A percentile compares a stretch with the other conserved stretches of the same genome.
Conservation (phyloP, 2,329 filamentous ascomycete genomes). For the Diaporthe citri region DNA sequence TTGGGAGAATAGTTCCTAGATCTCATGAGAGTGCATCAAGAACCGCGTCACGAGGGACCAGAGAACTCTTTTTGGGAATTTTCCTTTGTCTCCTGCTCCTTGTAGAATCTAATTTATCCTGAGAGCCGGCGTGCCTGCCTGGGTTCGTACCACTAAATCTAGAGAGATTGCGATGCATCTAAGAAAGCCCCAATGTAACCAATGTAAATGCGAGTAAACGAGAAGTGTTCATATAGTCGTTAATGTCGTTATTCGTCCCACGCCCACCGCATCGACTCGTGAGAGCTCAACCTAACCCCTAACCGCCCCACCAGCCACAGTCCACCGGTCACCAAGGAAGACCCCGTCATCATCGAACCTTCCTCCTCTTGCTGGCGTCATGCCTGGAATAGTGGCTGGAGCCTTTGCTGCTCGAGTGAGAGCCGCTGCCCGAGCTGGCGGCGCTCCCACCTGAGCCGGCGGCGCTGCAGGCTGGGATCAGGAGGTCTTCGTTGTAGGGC, state of each 20-base stretch:
- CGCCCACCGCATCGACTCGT: neutral
- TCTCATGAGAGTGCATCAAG: neutral
- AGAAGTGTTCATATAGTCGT: conserved; percentile 10
- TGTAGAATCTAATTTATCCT: conserved; percentile 10
- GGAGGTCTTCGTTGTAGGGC: conserved; percentile 48
- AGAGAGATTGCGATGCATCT: conserved; percentile 10
- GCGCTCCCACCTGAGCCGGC: conserved; percentile 2
- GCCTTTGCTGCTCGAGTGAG: conserved; percentile 4
- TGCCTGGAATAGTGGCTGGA: conserved; percentile 18
- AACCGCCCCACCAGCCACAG: neutral
- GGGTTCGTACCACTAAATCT: conserved; percentile 1
- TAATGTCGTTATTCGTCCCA: neutral
- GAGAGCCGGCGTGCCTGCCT: neutral
- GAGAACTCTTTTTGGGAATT: conserved; percentile 28
- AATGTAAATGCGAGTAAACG: conserved; percentile 23
- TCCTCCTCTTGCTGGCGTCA: conserved; percentile 36
- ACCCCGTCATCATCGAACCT: conserved; percentile 28
- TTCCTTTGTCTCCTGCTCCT: neutral
- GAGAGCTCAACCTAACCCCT: neutral
- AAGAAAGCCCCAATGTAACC: neutral
- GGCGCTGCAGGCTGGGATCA: conserved; percentile 30
- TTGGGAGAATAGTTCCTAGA: conserved; percentile 54
- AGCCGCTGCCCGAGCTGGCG: conserved; percentile 2
- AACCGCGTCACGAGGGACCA: neutral
- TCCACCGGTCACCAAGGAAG: neutral